Conservation (phyloP, 2,329 filamentous ascomycete species). For the Colletotrichum horii region DNA sequence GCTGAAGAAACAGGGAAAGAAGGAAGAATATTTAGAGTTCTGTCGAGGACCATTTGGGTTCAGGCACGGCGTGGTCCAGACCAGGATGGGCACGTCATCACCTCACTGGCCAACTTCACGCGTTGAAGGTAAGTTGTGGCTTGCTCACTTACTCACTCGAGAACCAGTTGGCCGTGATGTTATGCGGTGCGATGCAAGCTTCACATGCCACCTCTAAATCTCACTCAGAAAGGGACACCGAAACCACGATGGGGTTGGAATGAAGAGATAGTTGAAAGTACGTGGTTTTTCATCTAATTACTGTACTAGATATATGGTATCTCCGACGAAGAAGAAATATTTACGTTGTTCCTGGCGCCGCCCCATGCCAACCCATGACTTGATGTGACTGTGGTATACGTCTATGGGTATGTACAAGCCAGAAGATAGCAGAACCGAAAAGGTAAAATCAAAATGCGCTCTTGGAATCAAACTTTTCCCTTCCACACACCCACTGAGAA, state of each 20-base stretch:
- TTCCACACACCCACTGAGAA: neutral
- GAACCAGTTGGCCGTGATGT: neutral
- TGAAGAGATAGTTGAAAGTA: neutral
- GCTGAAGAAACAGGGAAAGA: neutral
- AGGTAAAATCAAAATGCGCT: neutral
- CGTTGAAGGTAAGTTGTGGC: neutral
- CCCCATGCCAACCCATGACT: neutral
- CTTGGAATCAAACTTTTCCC: neutral
- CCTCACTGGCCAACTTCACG: neutral
- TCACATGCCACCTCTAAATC: neutral
- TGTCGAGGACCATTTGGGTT: neutral
- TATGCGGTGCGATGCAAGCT: neutral
- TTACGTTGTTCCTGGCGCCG: neutral
- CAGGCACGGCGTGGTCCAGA: neutral
- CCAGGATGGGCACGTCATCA: neutral
- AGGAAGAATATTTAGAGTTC: neutral
- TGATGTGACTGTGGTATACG: neutral
- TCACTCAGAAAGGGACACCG: neutral
- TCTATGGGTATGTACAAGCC: neutral
- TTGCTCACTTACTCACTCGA: neutral
- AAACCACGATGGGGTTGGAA: neutral
- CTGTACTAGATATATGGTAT: neutral
- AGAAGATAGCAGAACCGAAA: neutral
- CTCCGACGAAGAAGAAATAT: neutral
- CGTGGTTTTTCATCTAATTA: neutral